phyloP scores from a whole-genome alignment of 1,139 yeast species.

The Diutina siamensis region DNA sequence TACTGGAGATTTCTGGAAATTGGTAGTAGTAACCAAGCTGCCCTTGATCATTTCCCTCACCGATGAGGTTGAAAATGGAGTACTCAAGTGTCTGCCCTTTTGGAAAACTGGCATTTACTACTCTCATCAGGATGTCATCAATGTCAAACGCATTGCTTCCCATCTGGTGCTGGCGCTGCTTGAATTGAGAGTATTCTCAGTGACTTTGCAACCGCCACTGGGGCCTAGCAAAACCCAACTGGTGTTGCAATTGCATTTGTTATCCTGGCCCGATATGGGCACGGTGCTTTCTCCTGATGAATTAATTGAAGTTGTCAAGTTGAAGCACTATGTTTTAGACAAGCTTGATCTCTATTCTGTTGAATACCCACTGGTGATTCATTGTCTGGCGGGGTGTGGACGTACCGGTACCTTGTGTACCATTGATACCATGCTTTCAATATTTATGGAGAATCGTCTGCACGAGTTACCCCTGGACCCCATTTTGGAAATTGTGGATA shows the following conservation, averaged over 20 bases:
- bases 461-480: constrained; percentile 20
- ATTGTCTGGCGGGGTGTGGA: constrained; percentile 91
- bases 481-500: constrained; percentile 42
- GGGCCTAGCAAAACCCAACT: constrained; percentile 14
- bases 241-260: constrained; percentile 37
- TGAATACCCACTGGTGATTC: constrained; percentile 46
- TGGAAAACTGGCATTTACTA: constrained; percentile 38
- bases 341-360: constrained; percentile 5
- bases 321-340: constrained; percentile 17
- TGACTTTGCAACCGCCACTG: constrained; percentile 13
- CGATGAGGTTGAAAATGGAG: constrained; percentile 40
- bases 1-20: constrained; percentile 63
- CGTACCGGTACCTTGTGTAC: constrained; percentile 82
- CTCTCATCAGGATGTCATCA: constrained; percentile 23
- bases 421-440: constrained; percentile 50
- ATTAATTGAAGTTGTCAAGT: constrained; percentile 27
- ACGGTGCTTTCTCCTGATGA: constrained; percentile 15
- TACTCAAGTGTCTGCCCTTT: constrained; percentile 43
- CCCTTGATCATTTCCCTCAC: constrained; percentile 38
- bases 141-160: constrained; percentile 16
- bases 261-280: constrained; percentile 43
- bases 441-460: constrained; percentile 17
- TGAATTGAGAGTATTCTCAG: constrained; percentile 25
- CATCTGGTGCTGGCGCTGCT: constrained; percentile 11
- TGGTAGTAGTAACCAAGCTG: constrained; percentile 35